phyloP scores from a whole-genome alignment of 192 early-diverging fungal genomes.

The Tieghemiomyces parasiticus region DNA sequence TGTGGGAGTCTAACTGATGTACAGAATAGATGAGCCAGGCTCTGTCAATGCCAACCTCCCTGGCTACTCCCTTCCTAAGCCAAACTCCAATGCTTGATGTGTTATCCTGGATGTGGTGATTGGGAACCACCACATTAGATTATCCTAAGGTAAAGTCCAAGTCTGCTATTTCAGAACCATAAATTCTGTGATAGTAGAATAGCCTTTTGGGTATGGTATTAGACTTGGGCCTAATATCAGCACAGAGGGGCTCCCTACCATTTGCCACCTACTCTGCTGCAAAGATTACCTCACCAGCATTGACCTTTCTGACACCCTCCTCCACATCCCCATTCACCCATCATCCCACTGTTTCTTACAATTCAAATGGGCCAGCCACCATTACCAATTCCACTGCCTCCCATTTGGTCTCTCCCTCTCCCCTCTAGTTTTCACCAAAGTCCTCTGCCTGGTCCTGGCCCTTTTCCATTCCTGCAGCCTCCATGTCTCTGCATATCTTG shows the following conservation, averaged over 20 bases:
- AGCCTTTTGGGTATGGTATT: no score
- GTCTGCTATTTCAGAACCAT: no score
- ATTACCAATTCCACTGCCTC: conserved; percentile 18
- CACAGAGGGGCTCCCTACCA: no score
- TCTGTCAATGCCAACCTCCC: neutral
- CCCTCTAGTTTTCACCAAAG: conserved; percentile 19
- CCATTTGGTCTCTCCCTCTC: conserved; percentile 21
- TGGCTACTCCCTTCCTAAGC: no score
- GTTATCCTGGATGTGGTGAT: no score
- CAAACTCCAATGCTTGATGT: no score
- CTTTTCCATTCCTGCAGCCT: neutral
- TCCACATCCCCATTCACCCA: conserved; percentile 18
- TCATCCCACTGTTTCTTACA: conserved; percentile 15
- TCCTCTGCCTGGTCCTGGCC: conserved; percentile 10
- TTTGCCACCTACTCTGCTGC: conserved; percentile 11
- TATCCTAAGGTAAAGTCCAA: no score
- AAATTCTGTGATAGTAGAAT: no score
- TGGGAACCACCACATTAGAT: no score
- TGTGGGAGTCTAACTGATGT: neutral
- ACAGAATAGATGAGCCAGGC: neutral
- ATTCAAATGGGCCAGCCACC: conserved; percentile 16
- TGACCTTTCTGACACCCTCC: conserved; percentile 23
- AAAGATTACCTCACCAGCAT: conserved; percentile 17
- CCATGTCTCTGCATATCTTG: neutral
- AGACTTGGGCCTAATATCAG: no score